Base-by-base conservation (phyloP, 495 filamentous ascomycete species). In the Annulohypoxylon maeteangense region DNA sequence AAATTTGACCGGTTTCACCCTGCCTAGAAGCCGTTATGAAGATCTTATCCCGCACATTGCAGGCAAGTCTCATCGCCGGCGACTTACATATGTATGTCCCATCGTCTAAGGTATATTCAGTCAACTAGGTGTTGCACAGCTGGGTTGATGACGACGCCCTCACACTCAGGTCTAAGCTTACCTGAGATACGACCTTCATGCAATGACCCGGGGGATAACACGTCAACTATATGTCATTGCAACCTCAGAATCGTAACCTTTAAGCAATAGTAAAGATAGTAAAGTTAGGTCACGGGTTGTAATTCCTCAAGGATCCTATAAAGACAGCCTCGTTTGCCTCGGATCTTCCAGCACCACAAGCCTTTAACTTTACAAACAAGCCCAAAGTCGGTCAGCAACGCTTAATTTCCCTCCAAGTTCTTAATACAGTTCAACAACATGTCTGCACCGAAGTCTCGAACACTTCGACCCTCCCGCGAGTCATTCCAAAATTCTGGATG, bases 391-490 rank as follows among this genome's bases (percentile, higher is more conserved):
- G 56, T 45, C 40, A 45, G 56, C 56, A 47, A 60, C 56, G 38
- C 40, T 47, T 47, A 47, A 23, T 60, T 47, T 60, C 56, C 56
- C 38, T 60, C 56, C 40, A 60, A 60, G 56, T 45, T 60, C 56
- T 60, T 60, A 60, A 60, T 60, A 60, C 56, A 60, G 56, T 60
- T 60, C 56, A 60, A 60, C 56, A 60, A 60, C 56, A 60, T 60
- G 56, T 14, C 56, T 60, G 25, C 56, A 60, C 56, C 36, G 56
- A 60, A 60, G 56, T 32, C 56, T 47, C 56, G 23, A 60, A 60
- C 56, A 60, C 56, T 60, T 60, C 56, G 56, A 60, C 56, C 56
- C 56, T 60, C 56, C 56, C 56, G 56, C 56, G 56, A 60, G 56
- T 60, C 56, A 38, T 60, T 60, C 56, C 38, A 60, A 60, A 60